These are phyloP conservation scores for Thermothelomyces thermophilus DNA, from an alignment of 2,329 filamentous ascomycete species.

Conservation along the genomic window DNA sequence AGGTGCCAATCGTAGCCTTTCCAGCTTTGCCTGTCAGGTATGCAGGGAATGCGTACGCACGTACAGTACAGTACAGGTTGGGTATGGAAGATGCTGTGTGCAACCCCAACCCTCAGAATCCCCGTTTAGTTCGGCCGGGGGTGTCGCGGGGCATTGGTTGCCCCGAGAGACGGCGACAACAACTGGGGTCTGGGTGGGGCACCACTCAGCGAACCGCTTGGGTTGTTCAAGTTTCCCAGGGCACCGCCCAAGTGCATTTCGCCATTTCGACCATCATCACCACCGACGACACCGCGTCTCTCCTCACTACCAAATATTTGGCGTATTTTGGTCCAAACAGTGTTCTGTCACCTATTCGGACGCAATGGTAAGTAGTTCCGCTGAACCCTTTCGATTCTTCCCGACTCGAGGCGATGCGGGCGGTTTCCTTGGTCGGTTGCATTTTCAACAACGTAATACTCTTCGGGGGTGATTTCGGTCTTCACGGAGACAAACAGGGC, in stretches of 20 bases:
- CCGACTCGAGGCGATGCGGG: too few relatives aligned
- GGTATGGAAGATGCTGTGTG: too few relatives aligned
- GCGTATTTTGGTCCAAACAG: neutral
- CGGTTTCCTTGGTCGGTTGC: too few relatives aligned
- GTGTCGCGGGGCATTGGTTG: conserved; percentile 2
- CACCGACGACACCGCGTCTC: neutral
- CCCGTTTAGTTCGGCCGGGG: neutral
- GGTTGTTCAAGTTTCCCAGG: neutral
- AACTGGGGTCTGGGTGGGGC: conserved; percentile 9
- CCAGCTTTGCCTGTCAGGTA: too few relatives aligned
- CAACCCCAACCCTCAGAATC: neutral
- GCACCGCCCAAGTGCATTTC: neutral
- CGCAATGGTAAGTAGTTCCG: conserved; percentile 9
- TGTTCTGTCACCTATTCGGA: neutral
- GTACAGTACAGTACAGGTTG: too few relatives aligned
- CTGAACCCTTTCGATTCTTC: neutral
- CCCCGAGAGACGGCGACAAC: conserved; percentile 15
- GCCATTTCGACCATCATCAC: conserved; percentile 6
- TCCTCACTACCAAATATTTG: neutral
- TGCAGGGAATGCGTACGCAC: too few relatives aligned
- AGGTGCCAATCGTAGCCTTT: too few relatives aligned
- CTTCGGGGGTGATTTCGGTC: too few relatives aligned
- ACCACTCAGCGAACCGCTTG: conserved; percentile 4
- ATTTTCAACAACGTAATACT: too few relatives aligned
- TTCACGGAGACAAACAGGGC: too few relatives aligned